Evolutionary conservation across 257 asterid species (phyloP).

Genomic region (Solanum tarijense): DNA sequence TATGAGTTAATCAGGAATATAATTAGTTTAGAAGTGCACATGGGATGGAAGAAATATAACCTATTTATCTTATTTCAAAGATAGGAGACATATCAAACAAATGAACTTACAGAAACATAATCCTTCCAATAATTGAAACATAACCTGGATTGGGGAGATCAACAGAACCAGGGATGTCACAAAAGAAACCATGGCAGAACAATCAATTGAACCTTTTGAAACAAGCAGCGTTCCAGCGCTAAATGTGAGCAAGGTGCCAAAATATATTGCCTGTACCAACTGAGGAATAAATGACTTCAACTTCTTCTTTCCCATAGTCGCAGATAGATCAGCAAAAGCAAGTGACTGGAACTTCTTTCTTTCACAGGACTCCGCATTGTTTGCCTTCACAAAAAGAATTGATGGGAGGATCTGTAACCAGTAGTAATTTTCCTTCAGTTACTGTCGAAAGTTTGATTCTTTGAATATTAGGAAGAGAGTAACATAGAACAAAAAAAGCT

Average conservation of each 20-base stretch:
- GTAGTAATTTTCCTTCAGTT: background rate
- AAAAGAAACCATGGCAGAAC: slow-evolving; percentile 52
- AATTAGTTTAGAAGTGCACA: background rate
- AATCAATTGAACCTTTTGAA: slow-evolving; percentile 54
- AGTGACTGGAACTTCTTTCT: slow-evolving; percentile 55
- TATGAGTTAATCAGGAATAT: background rate
- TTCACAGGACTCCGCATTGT: slow-evolving; percentile 66
- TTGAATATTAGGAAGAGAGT: background rate
- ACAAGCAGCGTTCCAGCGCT: slow-evolving; percentile 43
- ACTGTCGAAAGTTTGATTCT: background rate
- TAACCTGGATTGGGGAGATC: slow-evolving; percentile 87
- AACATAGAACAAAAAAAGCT: background rate
- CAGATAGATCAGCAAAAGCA: slow-evolving; percentile 59
- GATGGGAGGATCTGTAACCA: slow-evolving; percentile 67
- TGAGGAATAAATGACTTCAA: slow-evolving; percentile 87
- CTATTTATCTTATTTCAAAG: background rate
- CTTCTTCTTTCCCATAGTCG: slow-evolving; percentile 60
- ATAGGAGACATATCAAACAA: background rate
- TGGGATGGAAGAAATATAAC: background rate
- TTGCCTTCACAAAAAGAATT: slow-evolving; percentile 85
- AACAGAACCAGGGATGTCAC: slow-evolving; percentile 68
- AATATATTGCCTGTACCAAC: slow-evolving; percentile 52
- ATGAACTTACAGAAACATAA: background rate
- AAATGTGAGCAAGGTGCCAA: slow-evolving; percentile 46
- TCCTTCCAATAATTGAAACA: background rate